Base-by-base conservation (phyloP, 495 filamentous ascomycete genomes). In the Margaritispora aquatica region DNA sequence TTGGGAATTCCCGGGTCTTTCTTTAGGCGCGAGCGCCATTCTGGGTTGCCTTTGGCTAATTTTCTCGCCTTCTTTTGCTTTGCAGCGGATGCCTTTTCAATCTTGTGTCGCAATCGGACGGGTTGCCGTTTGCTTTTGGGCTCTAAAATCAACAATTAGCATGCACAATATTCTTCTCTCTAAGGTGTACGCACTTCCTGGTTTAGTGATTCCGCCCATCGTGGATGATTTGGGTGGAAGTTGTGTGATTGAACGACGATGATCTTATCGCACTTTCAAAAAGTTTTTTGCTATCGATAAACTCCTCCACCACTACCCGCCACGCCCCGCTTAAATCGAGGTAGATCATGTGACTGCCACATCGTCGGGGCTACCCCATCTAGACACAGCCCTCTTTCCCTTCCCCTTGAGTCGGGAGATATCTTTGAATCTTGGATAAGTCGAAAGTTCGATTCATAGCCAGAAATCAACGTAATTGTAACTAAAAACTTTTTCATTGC, bases 1-100 rank as follows among this genome's bases (percentile, higher is more conserved):
- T 96, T 98, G 51, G 94, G 94, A 54, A 98, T 97, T 58, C 93
- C 93, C 36, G 92, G 91, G 70, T 96, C 93, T 74, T 97, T 97
- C 83, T 96, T 97, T 58, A 96, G 70, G 70, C 88, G 87, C 63
- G 89, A 93, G 59, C 85, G 83, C 87, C 93, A 96, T 87, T 96
- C 83, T 20, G 95, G 95, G 72, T 97, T 95, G 84, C 92, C 88
- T 76, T 96, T 97, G 23, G 88, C 92, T 49, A 82, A 74, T 78
- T 96, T 97, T 65, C 82, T 88, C 50, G 82, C 75, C 76, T 98
- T 98, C 65, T 87, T 82, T 72, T 95, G 88, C 77, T 98, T 98
- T 46, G 88, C 84, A 63, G 87, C 86, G 58, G 90, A 88, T 22
- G 90, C 88, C 74, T 98, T 97, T 68, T 96, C 84, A 74, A 97